phyloP scores from a whole-genome alignment of 2,329 filamentous ascomycete species.

The Harringtonia aguacate region DNA sequence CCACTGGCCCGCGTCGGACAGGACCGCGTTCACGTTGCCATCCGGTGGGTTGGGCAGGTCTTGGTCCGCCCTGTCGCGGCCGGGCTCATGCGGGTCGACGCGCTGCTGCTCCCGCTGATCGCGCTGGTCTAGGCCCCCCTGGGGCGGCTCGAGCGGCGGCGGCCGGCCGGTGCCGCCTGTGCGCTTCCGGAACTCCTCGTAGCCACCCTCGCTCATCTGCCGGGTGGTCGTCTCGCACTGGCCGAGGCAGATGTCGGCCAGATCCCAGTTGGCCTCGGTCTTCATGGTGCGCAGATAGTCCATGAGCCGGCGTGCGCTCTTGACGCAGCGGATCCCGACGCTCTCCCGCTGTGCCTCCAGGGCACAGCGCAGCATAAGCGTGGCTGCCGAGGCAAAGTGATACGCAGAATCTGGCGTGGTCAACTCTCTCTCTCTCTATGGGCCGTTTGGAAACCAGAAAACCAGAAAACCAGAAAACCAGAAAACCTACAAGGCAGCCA shows the following conservation, averaged over 20 bases:
- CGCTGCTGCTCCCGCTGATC: too few species aligned
- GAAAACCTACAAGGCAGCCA: constrained; percentile 3
- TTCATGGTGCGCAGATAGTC: constrained; percentile 1
- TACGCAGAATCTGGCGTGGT: neutral
- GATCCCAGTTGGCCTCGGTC: constrained; percentile 1
- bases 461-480: neutral
- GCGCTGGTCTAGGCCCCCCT: neutral
- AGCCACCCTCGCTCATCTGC: constrained; percentile 3
- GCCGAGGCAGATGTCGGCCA: constrained; percentile 3
- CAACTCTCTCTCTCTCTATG: too few species aligned
- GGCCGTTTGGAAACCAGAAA: neutral
- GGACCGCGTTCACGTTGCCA: neutral
- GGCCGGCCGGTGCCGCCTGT: neutral
- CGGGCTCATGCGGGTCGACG: neutral
- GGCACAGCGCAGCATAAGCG: constrained; percentile 3
- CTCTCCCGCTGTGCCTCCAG: neutral
- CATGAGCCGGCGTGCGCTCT: neutral
- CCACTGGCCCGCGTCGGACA: neutral
- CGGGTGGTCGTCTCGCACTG: constrained; percentile 2
- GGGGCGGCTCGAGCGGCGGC: neutral
- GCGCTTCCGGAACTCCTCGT: neutral
- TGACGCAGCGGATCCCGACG: neutral
- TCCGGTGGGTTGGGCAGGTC: too few species aligned
- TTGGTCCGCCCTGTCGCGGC: neutral
- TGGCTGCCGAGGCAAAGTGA: constrained; percentile 3